phyloP scores from a whole-genome alignment of 129 eudicot species.

The Flaveria robusta region DNA sequence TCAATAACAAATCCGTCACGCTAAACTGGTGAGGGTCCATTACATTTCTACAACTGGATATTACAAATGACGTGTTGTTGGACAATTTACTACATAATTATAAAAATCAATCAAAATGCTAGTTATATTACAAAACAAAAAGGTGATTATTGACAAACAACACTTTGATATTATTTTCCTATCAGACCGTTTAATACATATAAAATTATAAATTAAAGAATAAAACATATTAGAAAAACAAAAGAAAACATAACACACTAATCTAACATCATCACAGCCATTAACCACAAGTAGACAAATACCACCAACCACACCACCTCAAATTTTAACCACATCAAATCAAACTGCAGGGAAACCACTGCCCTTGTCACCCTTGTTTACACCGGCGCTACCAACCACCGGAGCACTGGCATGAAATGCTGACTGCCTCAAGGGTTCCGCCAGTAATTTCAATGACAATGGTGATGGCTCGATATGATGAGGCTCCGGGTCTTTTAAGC shows the following conservation, averaged over 20 bases:
- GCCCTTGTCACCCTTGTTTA: slow-evolving; percentile 35
- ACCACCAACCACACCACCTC: slow-evolving; percentile 10
- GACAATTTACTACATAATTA: background rate
- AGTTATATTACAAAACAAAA: slow-evolving; percentile 5
- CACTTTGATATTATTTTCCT: slow-evolving; percentile 26
- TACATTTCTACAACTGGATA: too few relatives aligned
- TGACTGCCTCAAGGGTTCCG: slow-evolving; percentile 60
- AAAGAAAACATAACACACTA: slow-evolving; percentile 20
- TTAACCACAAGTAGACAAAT: slow-evolving; percentile 12
- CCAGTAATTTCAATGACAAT: slow-evolving; percentile 53
- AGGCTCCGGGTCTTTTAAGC: slow-evolving; percentile 46
- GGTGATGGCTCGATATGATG: slow-evolving; percentile 42
- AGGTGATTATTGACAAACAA: slow-evolving; percentile 17
- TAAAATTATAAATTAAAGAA: slow-evolving; percentile 30
- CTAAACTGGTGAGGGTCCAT: too few relatives aligned
- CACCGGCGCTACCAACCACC: slow-evolving; percentile 30
- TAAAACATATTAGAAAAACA: slow-evolving; percentile 9
- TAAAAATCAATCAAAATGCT: slow-evolving; percentile 2
- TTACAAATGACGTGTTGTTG: background rate
- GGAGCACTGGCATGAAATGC: slow-evolving; percentile 68
- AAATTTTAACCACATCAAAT: slow-evolving; percentile 13
- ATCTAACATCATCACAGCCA: slow-evolving; percentile 23
- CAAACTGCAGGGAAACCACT: slow-evolving; percentile 9
- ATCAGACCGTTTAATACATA: slow-evolving; percentile 20
- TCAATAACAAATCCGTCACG: too few relatives aligned